A percentile compares a stretch with the other conserved stretches of the same genome.
Conservation (phyloP, 2,329 filamentous ascomycete species). For the Dendrostoma leiphaemia region DNA sequence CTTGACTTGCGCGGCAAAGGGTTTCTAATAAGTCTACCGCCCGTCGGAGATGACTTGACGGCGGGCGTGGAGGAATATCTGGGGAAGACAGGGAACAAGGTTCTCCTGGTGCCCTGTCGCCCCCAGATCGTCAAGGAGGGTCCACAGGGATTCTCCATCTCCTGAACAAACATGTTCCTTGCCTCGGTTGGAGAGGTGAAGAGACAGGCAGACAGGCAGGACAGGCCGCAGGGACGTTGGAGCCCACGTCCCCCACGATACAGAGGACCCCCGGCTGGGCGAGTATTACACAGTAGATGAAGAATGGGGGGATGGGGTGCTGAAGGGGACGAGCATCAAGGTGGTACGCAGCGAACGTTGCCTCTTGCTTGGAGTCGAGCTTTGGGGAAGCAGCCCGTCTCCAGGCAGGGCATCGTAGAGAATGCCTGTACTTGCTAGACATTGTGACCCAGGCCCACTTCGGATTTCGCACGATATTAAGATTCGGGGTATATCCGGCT, state of each 20-base stretch:
- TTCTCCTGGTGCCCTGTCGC: background rate
- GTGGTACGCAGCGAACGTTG: too few species aligned
- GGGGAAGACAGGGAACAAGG: constrained; percentile 19
- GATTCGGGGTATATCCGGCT: constrained; percentile 11
- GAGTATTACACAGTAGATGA: too few species aligned
- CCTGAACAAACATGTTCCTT: constrained; percentile 8
- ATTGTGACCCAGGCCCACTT: background rate
- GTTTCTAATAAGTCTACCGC: background rate
- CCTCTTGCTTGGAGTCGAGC: constrained; percentile 4
- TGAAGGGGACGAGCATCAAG: background rate
- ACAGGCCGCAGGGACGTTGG: background rate
- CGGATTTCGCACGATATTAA: constrained; percentile 1
- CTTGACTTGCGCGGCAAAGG: background rate
- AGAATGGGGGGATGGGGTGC: background rate
- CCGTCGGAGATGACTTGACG: constrained; percentile 5
- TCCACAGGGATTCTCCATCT: constrained; percentile 8
- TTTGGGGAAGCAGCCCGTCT: background rate
- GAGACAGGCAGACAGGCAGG: background rate
- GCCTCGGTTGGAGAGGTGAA: constrained; percentile 7
- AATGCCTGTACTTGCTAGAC: too few species aligned
- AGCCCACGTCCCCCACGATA: too few species aligned
- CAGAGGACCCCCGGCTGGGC: too few species aligned
- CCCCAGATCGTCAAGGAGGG: background rate
- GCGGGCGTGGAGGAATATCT: constrained; percentile 10
- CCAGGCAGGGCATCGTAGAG: background rate